Evolutionary conservation across 441 rosid genomes (phyloP), one percentile per base, ranked within the genome.

Genomic region (Croton laevigatus): DNA sequence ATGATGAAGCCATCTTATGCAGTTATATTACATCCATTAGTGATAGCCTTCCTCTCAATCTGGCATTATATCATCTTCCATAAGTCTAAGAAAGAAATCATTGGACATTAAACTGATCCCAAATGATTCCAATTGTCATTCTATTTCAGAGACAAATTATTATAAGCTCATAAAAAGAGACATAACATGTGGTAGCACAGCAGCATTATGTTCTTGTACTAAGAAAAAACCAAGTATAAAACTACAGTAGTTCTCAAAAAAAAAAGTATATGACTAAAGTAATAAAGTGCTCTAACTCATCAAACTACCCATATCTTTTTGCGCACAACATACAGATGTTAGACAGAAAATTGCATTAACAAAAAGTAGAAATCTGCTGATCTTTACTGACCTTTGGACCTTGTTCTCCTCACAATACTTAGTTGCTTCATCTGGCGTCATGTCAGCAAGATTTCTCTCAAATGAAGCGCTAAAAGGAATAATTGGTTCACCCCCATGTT

Each of bases 391-490:
- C 99, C 98, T 93, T 85, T 91, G 98, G 66, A 93, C 65, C 77
- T 95, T 91, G 89, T 91, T 93, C 85, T 95, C 99, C 89, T 89
- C 96, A 4, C 99, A 95, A 78, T 95, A 95, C 77, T 87, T 88
- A 62, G 86, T 83, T 16, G 88, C 89, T 80, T 93, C 97, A 62
- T 87, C 88, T 62, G 88, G 89, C 40, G 79, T 59, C 89, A 91
- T 79, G 85, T 96, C 99, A 70, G 92, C 85, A 57, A 96, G 89
- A 76, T 73, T 90, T 80, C 88, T 90, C 79, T 96, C 99, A 58
- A 93, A 80, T 36, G 52, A 83, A 75, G 93, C 87, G 54, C 99
- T 93, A 75, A 96, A 96, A 76, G 99, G 99, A 83, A 96, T 91
- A 81, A 96, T 93, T 59, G 86, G 63, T 82, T 90, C 98, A 36